Evolutionary conservation across 2,329 filamentous ascomycete genomes (phyloP).

Genomic region (Biscogniauxia mediterranea): DNA sequence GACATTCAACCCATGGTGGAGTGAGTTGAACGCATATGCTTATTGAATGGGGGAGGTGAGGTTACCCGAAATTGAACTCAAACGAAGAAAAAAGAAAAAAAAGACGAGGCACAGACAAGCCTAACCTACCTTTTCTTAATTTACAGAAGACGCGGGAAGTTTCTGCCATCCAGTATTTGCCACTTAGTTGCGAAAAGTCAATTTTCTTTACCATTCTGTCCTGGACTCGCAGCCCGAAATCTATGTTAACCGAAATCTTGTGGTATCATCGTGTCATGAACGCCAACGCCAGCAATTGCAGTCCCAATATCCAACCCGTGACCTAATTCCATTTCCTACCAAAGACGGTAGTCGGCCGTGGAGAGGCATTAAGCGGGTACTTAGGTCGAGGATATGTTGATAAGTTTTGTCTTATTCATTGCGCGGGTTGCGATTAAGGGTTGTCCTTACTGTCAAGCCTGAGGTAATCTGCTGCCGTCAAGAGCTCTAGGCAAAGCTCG

Average conservation of each 20-base stretch:
- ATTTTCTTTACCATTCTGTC: not conserved
- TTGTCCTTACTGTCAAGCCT: conserved; percentile 59
- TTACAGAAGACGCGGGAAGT: not conserved
- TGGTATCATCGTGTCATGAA: conserved; percentile 2
- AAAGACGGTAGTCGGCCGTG: not conserved
- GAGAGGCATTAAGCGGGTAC: conserved; percentile 9
- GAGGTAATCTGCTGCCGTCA: conserved; percentile 76
- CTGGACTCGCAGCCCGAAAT: not conserved
- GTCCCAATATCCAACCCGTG: not conserved
- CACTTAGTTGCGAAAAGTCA: not conserved
- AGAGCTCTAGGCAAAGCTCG: conserved; percentile 73
- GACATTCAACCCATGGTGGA: conserved; percentile 53
- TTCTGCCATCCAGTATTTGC: not conserved
- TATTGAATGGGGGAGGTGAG: conserved; percentile 42
- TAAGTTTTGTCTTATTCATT: conserved; percentile 6
- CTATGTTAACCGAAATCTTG: conserved; percentile 25
- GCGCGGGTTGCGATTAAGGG: not conserved
- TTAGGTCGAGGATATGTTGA: conserved; percentile 9
- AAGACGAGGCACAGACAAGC: conserved; percentile 3
- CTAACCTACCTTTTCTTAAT: not conserved
- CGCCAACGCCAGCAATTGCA: not conserved
- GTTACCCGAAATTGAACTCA: too few species aligned
- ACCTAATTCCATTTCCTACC: not conserved
- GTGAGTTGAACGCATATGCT: conserved; percentile 54
- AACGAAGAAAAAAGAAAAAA: conserved; percentile 10